Evolutionary conservation across 768 basidiomycete species (phyloP).

Genomic region (Leccinum boreale): DNA sequence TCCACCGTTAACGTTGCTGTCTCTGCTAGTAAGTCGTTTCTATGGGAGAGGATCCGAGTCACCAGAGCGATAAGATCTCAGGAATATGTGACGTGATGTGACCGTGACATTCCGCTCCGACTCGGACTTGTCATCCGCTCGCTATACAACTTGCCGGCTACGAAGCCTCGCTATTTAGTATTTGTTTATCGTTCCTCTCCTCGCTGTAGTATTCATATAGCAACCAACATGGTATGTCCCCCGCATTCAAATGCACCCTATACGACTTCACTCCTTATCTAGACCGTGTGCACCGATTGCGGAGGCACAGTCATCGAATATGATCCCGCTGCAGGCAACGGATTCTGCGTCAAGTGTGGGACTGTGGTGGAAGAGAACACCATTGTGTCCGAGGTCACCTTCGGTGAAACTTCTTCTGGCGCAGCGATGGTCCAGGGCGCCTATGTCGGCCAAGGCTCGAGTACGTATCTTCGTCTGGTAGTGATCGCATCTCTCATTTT

Average conservation of each 20-base stretch:
- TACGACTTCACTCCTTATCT: background rate
- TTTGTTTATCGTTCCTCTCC: background rate
- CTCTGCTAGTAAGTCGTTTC: background rate
- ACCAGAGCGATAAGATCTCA: constrained; percentile 5
- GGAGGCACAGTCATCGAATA: constrained; percentile 85
- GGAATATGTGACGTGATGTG: constrained; percentile 13
- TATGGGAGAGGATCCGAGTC: background rate
- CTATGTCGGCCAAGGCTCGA: constrained; percentile 87
- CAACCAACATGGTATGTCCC: constrained; percentile 17
- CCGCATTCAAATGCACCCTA: background rate
- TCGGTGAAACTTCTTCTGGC: constrained; percentile 90
- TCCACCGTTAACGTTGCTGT: background rate
- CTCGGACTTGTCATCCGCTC: background rate
- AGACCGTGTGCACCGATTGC: constrained; percentile 73
- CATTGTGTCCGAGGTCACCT: constrained; percentile 91
- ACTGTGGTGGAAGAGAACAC: constrained; percentile 91
- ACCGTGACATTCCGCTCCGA: background rate
- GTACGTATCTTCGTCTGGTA: constrained; percentile 46
- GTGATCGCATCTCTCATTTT: background rate
- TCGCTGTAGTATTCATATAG: background rate
- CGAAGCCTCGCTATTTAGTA: background rate
- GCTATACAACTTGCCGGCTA: background rate
- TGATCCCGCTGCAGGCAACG: constrained; percentile 79
- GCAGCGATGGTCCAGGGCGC: constrained; percentile 95
- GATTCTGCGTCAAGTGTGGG: constrained; percentile 83